phyloP scores from a whole-genome alignment of 305 asterid species.

The Fraxinus ornus region DNA sequence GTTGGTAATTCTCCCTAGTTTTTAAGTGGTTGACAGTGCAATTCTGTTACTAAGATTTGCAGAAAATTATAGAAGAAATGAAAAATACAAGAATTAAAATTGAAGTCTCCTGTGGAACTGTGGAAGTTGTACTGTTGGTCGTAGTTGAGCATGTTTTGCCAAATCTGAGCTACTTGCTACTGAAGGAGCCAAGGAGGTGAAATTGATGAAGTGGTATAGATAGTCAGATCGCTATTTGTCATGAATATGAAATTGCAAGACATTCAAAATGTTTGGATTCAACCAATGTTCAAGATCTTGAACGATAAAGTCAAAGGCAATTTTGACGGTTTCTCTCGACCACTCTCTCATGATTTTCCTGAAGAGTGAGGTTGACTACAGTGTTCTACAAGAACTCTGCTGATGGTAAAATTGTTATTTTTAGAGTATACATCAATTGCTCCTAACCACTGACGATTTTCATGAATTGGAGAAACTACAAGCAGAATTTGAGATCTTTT shows the following conservation, averaged over 20 bases:
- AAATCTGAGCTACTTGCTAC: neutral
- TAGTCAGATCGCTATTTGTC: neutral
- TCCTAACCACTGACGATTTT: neutral
- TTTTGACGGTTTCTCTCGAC: neutral
- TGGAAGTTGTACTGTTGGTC: neutral
- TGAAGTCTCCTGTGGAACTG: neutral
- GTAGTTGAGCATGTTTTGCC: neutral
- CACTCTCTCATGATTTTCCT: neutral
- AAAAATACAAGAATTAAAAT: too few relatives aligned
- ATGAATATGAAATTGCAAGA: neutral
- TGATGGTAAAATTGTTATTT: too few relatives aligned
- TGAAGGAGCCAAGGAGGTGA: neutral
- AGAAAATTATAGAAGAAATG: neutral
- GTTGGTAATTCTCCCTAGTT: neutral
- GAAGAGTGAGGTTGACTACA: neutral
- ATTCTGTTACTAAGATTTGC: too few relatives aligned
- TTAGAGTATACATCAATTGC: neutral
- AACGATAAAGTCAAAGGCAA: neutral
- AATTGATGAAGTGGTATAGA: neutral
- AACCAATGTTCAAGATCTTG: neutral
- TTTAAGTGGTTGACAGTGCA: neutral
- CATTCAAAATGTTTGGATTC: neutral
- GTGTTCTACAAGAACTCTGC: neutral
- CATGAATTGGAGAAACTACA: neutral
- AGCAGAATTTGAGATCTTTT: neutral